Base-by-base conservation (phyloP, 805 yeast genomes). In the Sungouiella thailandica region DNA sequence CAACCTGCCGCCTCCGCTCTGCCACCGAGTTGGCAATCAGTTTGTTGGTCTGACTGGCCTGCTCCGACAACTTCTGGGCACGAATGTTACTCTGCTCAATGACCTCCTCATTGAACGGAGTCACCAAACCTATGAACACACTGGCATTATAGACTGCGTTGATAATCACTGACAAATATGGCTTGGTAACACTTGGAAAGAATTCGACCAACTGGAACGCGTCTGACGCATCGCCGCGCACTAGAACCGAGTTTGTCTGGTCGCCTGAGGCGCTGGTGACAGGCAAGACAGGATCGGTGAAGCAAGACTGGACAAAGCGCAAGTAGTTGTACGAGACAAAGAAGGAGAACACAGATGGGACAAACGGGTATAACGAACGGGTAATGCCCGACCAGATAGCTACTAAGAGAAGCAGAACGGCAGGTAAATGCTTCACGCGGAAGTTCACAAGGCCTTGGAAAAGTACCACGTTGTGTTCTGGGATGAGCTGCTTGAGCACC, bases 151-250 rank as follows among this genome's bases (percentile, higher is more conserved):
- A 64, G 9, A 56, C 23, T 12, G 47, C 44, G 32, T 63, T 54
- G 40, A 80, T 78, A 0, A 78, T 46, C 1, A 78, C 75, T 22
- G 65, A 62, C 30, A 86, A 53, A 17, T 70, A 41, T 3, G 76
- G 73, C 35, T 76, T 75, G 2, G 72, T 23, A 1, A 72, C 53
- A 30, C 69, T 76, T 1, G 97, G 97, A 76, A 89, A 89, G 55
- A 89, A 86, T 47, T 82, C 81, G 20, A 80, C 79, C 41, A 89
- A 69, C 35, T 84, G 78, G 65, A 89, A 89, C 1, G 90, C 83
- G 46, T 89, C 96, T 0, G 93, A 80, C 0, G 96, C 95, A 56
- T 88, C 96, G 24, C 97, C 96, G 17, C 72, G 57, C 16, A 68
- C 53, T 14, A 52, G 33, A 23, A 52, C 45, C 19, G 53, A 42